Percentiles rank a stretch among this genome's conserved stretches.
phyloP scores from a whole-genome alignment of 2,329 filamentous ascomycete genomes.

The Cladorrhinum sp. region DNA sequence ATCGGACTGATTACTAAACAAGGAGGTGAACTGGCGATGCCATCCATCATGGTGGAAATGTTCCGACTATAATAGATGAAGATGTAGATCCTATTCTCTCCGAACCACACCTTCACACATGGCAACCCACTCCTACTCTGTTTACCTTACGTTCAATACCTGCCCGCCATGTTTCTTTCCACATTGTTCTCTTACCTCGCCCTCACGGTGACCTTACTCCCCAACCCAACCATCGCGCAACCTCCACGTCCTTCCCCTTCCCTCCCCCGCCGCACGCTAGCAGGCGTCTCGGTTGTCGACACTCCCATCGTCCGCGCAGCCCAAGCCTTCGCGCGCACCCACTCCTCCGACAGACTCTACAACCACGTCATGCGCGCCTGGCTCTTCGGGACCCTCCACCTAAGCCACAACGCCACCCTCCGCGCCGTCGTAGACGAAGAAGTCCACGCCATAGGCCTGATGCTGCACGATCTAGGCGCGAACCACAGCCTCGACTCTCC shows the following conservation, averaged over 20 bases:
- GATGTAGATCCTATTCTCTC: background rate
- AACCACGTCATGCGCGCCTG: constrained; percentile 37
- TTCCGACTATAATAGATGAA: background rate
- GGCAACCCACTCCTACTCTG: background rate
- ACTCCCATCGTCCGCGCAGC: constrained; percentile 33
- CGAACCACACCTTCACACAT: background rate
- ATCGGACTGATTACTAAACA: background rate
- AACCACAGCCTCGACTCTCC: constrained; percentile 32
- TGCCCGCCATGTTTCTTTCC: background rate
- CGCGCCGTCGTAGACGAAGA: constrained; percentile 34
- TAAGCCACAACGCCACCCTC: constrained; percentile 24
- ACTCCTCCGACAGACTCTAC: constrained; percentile 33
- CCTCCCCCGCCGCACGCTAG: background rate
- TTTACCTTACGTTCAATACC: background rate
- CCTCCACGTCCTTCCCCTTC: background rate
- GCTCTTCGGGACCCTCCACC: constrained; percentile 27
- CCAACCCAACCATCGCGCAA: background rate
- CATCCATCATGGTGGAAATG: background rate
- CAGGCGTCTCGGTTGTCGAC: constrained; percentile 17
- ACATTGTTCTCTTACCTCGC: background rate
- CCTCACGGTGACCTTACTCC: background rate
- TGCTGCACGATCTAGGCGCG: constrained; percentile 42
- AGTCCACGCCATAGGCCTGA: constrained; percentile 37
- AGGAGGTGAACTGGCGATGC: background rate
- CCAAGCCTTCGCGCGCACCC: constrained; percentile 30